Base-by-base conservation (phyloP, 345 rosid species). In the Eucalyptus tenuipes region DNA sequence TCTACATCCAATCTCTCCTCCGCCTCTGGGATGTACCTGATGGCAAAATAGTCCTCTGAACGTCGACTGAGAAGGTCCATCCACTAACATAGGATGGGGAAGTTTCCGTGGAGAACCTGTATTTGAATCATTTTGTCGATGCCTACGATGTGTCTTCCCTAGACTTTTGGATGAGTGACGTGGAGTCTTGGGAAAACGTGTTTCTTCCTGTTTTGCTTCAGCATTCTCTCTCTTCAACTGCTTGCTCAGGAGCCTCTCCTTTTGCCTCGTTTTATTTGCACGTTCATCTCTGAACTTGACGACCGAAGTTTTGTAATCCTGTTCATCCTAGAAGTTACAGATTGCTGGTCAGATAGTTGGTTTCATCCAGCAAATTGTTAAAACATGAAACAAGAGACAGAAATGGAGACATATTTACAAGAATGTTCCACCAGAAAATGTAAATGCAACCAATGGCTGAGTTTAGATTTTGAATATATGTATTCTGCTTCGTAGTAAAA, bases 121-220 rank as follows among this genome's bases (percentile, higher is more conserved):
- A 71, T 90, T 87, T 87, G 68, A 13, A 88, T 89, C 49, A 90
- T 59, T 47, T 89, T 89, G 88, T 89, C 91, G 49, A 90, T 79
- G 87, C 91, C 93, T 48, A 93, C 91, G 84, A 85, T 88, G 87
- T 81, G 90, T 81, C 89, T 89, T 92, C 87, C 87, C 86, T 42
- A 33, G 87, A 85, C 79, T 87, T 92, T 42, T 87, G 66, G 50
- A 15, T 27, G 48, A 75, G 82, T 40, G 82, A 75, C 47, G 13
- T 40, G 82, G 82, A 75, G 27, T 75, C 47, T 10, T 12, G 44
- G 47, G 29, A 75, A 40, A 75, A 75, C 13, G 47, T 37, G 20
- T 75, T 40, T 10, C 27, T 40, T 20, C 82, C 82, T 11, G 82
- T 22, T 40, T 75, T 10, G 47, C 82, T 75, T 75, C 47, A 37